phyloP scores from a whole-genome alignment of 2,329 filamentous ascomycete genomes.

The Clonostachys byssicola region DNA sequence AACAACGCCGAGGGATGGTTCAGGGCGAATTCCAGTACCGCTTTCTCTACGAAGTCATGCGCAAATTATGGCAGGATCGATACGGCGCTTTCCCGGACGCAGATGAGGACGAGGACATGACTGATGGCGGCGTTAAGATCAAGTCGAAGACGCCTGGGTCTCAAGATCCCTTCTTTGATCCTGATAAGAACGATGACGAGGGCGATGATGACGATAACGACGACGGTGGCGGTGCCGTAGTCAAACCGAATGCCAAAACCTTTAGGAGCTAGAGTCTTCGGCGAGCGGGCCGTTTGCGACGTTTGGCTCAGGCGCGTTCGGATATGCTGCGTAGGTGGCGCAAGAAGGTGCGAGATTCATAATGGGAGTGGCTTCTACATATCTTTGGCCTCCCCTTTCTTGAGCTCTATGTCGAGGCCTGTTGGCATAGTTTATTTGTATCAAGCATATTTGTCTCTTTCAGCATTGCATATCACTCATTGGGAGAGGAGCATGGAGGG shows the following conservation, averaged over 20 bases:
- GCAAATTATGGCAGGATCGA: slow-evolving; percentile 68
- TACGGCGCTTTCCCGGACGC: slow-evolving; percentile 28
- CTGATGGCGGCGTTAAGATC: slow-evolving; percentile 1
- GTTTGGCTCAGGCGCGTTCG: background rate
- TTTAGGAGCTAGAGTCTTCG: slow-evolving; percentile 5
- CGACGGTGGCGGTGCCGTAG: slow-evolving; percentile 1
- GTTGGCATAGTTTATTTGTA: too few relatives aligned
- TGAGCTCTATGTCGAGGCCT: too few relatives aligned
- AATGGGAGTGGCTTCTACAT: too few relatives aligned
- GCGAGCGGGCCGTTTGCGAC: slow-evolving; percentile 1
- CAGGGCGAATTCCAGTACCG: slow-evolving; percentile 80
- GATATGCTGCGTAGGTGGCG: too few relatives aligned
- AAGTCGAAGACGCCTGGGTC: background rate
- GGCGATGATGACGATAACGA: slow-evolving; percentile 3
- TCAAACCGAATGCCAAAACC: background rate
- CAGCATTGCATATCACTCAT: too few relatives aligned
- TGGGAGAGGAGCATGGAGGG: too few relatives aligned
- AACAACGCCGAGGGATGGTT: slow-evolving; percentile 94
- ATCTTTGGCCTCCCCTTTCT: too few relatives aligned
- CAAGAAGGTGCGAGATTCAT: too few relatives aligned
- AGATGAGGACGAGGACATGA: slow-evolving; percentile 3
- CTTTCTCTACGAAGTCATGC: slow-evolving; percentile 85
- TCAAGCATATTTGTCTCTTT: too few relatives aligned
- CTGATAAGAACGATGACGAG: background rate
- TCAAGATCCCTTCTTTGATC: background rate